Evolutionary conservation across 202 grass and related monocot genomes (phyloP).

Genomic region (Dendrocalamus latiflorus): DNA sequence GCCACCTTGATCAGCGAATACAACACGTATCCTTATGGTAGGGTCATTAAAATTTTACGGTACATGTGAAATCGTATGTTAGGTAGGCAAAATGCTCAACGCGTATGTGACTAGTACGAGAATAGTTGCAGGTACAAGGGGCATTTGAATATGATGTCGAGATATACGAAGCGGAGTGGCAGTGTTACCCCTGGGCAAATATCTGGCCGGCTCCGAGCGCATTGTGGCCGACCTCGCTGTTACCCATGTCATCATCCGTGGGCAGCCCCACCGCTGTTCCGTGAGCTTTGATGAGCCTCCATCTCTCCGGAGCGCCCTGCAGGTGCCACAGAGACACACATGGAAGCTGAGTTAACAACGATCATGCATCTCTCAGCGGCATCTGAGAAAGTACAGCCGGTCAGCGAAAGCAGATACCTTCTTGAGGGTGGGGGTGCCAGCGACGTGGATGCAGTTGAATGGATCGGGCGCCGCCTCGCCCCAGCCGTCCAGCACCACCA

Average conservation of each 20-base stretch:
- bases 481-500: conserved; percentile 65
- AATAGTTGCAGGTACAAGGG: too few species aligned
- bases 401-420: conserved; percentile 18
- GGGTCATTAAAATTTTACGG: too few species aligned
- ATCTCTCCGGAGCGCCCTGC: conserved; percentile 45
- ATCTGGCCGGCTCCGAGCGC: conserved; percentile 58
- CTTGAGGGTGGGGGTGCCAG: conserved; percentile 45
- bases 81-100: background rate
- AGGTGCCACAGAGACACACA: background rate
- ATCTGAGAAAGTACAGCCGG: background rate
- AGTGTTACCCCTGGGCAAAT: conserved; percentile 50
- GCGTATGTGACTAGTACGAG: background rate
- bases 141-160: too few species aligned
- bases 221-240: conserved; percentile 67
- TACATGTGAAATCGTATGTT: background rate
- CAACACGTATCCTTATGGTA: too few species aligned
- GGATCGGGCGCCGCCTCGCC: conserved; percentile 49
- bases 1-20: too few species aligned
- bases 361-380: background rate
- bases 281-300: conserved; percentile 59
- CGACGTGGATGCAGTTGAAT: conserved; percentile 63
- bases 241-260: conserved; percentile 59
- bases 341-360: background rate
- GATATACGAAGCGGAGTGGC: background rate
- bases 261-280: conserved; percentile 52